phyloP scores from a whole-genome alignment of 768 basidiomycete genomes.

The Albatrellus ellisii region DNA sequence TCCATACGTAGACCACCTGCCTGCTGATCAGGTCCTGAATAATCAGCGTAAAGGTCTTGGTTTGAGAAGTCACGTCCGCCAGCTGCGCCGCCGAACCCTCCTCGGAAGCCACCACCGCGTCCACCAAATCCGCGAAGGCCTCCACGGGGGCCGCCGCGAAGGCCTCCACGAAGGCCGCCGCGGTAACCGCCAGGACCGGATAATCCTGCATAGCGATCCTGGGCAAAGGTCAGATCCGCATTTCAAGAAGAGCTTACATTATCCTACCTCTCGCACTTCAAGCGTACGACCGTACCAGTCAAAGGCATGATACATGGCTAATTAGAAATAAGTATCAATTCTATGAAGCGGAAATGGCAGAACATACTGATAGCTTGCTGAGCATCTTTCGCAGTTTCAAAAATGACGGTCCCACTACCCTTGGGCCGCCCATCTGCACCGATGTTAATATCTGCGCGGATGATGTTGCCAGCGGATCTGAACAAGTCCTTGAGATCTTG shows the following conservation, averaged over 20 bases:
- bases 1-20: constrained; percentile 24
- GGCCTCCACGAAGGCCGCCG: constrained; percentile 32
- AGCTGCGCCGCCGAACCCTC: constrained; percentile 28
- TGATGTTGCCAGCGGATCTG: constrained; percentile 88
- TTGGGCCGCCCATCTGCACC: constrained; percentile 88
- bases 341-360: neutral
- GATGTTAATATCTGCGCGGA: constrained; percentile 92
- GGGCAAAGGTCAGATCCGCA: neutral
- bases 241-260: neutral
- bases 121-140: constrained; percentile 39
- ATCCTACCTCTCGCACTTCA: constrained; percentile 87
- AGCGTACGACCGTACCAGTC: constrained; percentile 95
- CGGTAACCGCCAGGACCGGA: constrained; percentile 50
- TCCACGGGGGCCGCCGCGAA: constrained; percentile 39
- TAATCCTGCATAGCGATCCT: constrained; percentile 85
- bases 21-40: constrained; percentile 75
- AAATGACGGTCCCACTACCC: constrained; percentile 96
- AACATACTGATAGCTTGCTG: constrained; percentile 79
- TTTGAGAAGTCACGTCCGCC: constrained; percentile 65
- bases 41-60: constrained; percentile 86
- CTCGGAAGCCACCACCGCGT: constrained; percentile 27
- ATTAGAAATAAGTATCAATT: neutral
- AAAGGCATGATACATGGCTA: constrained; percentile 94
- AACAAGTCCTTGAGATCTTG: constrained; percentile 97
- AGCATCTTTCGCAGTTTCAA: constrained; percentile 84